Evolutionary conservation across 2,329 filamentous ascomycete genomes (phyloP), one percentile per base, ranked within the genome.

Genomic region (Sclerotinia spermophila): DNA sequence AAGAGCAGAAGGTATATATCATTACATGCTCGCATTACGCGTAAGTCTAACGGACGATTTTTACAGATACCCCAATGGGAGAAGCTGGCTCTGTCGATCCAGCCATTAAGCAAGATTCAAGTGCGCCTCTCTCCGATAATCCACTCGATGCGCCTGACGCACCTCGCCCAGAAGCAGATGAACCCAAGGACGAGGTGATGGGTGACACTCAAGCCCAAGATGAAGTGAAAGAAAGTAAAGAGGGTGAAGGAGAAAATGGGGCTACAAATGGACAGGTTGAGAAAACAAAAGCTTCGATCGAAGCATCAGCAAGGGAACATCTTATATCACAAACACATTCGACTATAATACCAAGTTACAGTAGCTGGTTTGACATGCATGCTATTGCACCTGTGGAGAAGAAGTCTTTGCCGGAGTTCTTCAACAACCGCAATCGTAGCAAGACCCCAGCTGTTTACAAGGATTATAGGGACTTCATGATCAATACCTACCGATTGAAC

Each of bases 391-490:
- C 89, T 72, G 92, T 97, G 77, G 96, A 99, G 84, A 92, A 91
- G 79, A 99, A 97, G 82, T 94, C 94, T 11, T 86, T 99, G 75
- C 94, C 95, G 30, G 96, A 99, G 81, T 99, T 98, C 83, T 99
- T 99, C 87, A 99, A 99, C 84, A 95, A 90, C 81, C 89, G 96
- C 72, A 99, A 99, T 82, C 91, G 96, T 78, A 98, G 96, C 89
- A 99, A 99, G 84, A 99, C 96, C 0, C 92, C 94, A 1, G 90
- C 94, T 64, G 93, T 98, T 33, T 99, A 99, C 85, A 98, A 98
- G 82, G 96, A 99, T 80, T 99, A 99, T 82, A 91, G 96, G 76
- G 96, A 99, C 79, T 99, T 99, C 80, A 99, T 99, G 96, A 94
- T 99, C 83, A 99, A 99, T 83, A 98, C 96, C 21, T 99, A 99